These are phyloP conservation scores for Suhomyces faveliae DNA, from an alignment of 805 yeast species.

Conservation along the genomic window DNA sequence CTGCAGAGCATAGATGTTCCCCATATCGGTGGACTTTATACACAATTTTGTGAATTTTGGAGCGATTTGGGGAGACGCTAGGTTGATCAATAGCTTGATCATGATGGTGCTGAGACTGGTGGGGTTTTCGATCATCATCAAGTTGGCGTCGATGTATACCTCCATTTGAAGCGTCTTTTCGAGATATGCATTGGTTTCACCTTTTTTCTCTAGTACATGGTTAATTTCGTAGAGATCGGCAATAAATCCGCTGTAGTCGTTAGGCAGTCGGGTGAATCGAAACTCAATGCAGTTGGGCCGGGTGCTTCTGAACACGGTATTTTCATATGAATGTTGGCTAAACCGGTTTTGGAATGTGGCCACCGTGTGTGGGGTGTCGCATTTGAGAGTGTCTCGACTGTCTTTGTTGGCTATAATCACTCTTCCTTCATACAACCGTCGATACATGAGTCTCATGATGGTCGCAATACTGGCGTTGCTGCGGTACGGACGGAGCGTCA, in stretches of 20 bases:
- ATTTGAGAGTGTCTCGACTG: not conserved
- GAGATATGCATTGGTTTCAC: constrained; percentile 12
- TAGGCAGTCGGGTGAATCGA: constrained; percentile 19
- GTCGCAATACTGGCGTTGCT: not conserved
- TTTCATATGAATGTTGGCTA: constrained; percentile 1
- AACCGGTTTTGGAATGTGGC: constrained; percentile 14
- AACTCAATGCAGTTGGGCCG: constrained; percentile 23
- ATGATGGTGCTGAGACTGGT: constrained; percentile 30
- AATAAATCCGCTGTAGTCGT: constrained; percentile 23
- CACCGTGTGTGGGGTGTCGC: constrained; percentile 14
- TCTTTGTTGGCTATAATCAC: constrained; percentile 12
- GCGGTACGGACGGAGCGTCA: constrained; percentile 4
- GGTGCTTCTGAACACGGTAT: constrained; percentile 12
- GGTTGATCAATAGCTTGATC: constrained; percentile 25
- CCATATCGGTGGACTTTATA: constrained; percentile 34
- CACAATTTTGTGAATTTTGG: constrained; percentile 21
- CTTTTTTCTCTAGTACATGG: constrained; percentile 14
- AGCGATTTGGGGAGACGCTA: constrained; percentile 15
- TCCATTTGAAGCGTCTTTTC: constrained; percentile 18
- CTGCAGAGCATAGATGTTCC: constrained; percentile 26
- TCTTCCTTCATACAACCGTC: constrained; percentile 20
- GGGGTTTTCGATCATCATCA: constrained; percentile 29
- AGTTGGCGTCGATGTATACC: constrained; percentile 27
- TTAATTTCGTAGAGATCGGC: constrained; percentile 20
- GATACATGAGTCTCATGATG: constrained; percentile 13